Percentiles rank a stretch among this genome's conserved stretches.
Evolutionary conservation across 2,329 filamentous ascomycete genomes (phyloP).

Genomic region (Ceratocystis destructans): DNA sequence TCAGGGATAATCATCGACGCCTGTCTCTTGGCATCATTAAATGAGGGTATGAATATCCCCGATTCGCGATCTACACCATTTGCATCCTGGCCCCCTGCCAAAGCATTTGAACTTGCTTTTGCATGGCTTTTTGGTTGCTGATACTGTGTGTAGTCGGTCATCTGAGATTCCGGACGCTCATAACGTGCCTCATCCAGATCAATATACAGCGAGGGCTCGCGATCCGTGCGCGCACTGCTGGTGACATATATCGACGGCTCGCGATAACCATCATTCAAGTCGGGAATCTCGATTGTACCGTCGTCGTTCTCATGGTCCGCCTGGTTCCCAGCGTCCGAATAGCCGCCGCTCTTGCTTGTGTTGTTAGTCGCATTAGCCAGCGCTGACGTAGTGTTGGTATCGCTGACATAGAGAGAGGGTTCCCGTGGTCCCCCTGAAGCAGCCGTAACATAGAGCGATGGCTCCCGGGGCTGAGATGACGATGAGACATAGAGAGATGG

Average conservation of each 20-base stretch:
- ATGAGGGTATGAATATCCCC: constrained; percentile 16
- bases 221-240: constrained; percentile 11
- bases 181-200: constrained; percentile 13
- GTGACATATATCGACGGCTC: constrained; percentile 19
- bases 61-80: constrained; percentile 10
- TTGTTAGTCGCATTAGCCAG: not conserved
- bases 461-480: constrained; percentile 8
- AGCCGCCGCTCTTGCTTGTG: not conserved
- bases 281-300: constrained; percentile 19
- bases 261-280: constrained; percentile 15
- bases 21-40: constrained; percentile 13
- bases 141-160: constrained; percentile 13
- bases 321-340: not conserved
- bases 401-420: constrained; percentile 15
- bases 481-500: constrained; percentile 16
- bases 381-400: constrained; percentile 12
- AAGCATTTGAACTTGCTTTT: not conserved
- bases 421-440: constrained; percentile 5
- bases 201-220: constrained; percentile 17
- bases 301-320: constrained; percentile 16
- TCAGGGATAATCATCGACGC: constrained; percentile 18
- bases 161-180: constrained; percentile 15
- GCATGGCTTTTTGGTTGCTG: constrained; percentile 7
- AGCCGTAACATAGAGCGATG: constrained; percentile 12
- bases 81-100: not conserved